A percentile compares a stretch with the other conserved stretches of the same genome.
Conservation (phyloP, 257 asterid genomes). For the Ballota nigra region DNA sequence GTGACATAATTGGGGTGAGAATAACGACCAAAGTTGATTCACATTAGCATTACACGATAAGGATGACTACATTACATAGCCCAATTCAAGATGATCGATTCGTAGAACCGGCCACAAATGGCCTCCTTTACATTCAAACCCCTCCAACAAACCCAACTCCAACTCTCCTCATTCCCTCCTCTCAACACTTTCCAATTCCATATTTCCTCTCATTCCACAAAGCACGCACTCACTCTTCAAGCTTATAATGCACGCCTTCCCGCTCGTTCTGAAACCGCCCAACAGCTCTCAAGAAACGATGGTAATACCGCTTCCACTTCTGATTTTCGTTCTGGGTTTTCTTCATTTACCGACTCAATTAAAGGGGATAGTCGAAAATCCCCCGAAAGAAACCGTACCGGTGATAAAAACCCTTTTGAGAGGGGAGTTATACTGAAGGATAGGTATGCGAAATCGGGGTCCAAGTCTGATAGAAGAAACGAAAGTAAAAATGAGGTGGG, state of each 20-base stretch:
- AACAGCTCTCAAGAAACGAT: conserved; percentile 30
- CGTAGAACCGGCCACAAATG: conserved; percentile 48
- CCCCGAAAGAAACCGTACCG: conserved; percentile 10
- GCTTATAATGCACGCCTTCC: conserved; percentile 35
- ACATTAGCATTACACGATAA: conserved; percentile 6
- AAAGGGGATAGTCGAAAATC: conserved; percentile 22
- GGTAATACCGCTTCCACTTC: conserved; percentile 9
- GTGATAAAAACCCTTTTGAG: conserved; percentile 32
- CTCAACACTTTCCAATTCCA: conserved; percentile 40
- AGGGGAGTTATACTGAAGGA: conserved; percentile 45
- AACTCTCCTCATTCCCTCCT: conserved; percentile 45
- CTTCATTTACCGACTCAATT: conserved; percentile 29
- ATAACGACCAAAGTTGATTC: neutral
- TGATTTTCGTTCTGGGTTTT: conserved; percentile 39
- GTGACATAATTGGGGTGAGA: too few species aligned
- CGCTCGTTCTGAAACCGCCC: conserved; percentile 33
- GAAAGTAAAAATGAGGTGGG: conserved; percentile 26
- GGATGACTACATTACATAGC: conserved; percentile 1
- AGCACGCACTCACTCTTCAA: conserved; percentile 19
- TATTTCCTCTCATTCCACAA: conserved; percentile 8
- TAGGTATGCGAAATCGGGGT: conserved; percentile 38
- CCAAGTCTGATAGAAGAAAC: conserved; percentile 27
- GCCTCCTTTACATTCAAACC: conserved; percentile 48
- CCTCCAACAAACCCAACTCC: conserved; percentile 51
- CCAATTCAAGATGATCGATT: conserved; percentile 5